Evolutionary conservation across 176 grass and related monocot species (phyloP).

Genomic region (Lolium perenne): DNA sequence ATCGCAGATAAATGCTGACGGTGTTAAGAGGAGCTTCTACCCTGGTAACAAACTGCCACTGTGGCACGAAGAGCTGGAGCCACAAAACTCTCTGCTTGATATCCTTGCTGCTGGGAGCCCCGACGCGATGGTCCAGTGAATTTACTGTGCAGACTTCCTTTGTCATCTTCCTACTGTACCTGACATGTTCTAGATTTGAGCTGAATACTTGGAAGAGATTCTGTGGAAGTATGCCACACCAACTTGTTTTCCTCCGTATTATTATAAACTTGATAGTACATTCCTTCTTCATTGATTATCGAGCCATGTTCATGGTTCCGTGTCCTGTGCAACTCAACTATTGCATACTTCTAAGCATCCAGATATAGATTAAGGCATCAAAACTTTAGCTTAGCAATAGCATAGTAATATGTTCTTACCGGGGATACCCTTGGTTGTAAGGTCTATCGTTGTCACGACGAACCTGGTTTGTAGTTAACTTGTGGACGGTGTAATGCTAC

Average conservation of each 20-base stretch:
- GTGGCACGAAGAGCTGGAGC: constrained; percentile 91
- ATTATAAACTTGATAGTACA: background rate
- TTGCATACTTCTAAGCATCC: no score
- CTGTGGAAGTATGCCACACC: constrained; percentile 23
- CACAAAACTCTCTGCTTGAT: constrained; percentile 80
- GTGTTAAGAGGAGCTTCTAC: constrained; percentile 81
- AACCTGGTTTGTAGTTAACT: no score
- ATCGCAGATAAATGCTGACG: constrained; percentile 69
- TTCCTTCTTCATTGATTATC: background rate
- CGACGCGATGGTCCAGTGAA: constrained; percentile 79
- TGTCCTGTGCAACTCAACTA: no score
- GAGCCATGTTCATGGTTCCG: background rate
- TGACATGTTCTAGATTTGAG: constrained; percentile 37
- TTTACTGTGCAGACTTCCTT: background rate
- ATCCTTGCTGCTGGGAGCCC: constrained; percentile 67
- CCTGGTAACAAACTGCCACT: constrained; percentile 73
- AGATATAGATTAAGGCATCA: no score
- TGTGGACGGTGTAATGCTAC: no score
- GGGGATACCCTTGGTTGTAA: no score
- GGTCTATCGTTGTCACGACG: no score
- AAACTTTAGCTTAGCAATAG: no score
- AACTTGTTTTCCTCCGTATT: background rate
- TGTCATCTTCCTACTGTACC: constrained; percentile 33
- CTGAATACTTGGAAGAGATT: background rate
- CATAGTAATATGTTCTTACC: no score